Evolutionary conservation across 2,329 filamentous ascomycete species (phyloP), one percentile per base, ranked within the genome.

Genomic region (Aspergillus novofumigatus): DNA sequence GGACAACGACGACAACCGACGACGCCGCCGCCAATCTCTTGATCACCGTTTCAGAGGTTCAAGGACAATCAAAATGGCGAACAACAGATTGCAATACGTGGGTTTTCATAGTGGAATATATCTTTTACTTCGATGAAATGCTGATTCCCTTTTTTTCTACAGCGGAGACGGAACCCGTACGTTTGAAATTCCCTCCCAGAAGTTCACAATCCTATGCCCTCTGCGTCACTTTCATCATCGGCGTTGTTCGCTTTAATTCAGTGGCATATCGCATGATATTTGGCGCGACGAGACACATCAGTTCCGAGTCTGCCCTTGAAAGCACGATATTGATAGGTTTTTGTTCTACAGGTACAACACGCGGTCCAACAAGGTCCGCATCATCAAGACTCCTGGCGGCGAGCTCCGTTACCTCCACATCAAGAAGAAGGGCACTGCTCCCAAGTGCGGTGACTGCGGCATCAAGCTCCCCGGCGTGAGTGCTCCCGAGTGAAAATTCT

Each of bases 361-460:
- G 79, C 84, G 84, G 78, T 96, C 91, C 80, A 97, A 99, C 90
- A 91, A 92, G 82, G 93, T 94, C 79, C 90, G 94, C 78, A 85
- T 95, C 75, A 80, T 96, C 81, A 94, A 94, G 87, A 99, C 94
- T 69, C 94, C 95, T 70, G 95, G 94, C 80, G 94, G 94, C 79
- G 86, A 93, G 79, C 88, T 96, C 75, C 88, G 94, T 79, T 88
- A 96, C 78, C 90, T 97, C 73, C 93, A 99, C 89, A 92, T 97
- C 85, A 97, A 97, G 90, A 99, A 99, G 91, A 90, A 88, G 80
- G 94, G 92, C 72, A 96, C 92, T 78, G 90, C 92, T 67, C 94
- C 94, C 77, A 99, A 99, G 86, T 99, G 94, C 79, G 91, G 95
- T 86, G 94, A 99, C 86, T 99, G 95, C 78, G 94, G 94, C 77